Percentiles rank a stretch among this genome's conserved stretches.
These are phyloP conservation scores for Solanum verrucosum DNA, from an alignment of 257 asterid species.

Conservation along the genomic window DNA sequence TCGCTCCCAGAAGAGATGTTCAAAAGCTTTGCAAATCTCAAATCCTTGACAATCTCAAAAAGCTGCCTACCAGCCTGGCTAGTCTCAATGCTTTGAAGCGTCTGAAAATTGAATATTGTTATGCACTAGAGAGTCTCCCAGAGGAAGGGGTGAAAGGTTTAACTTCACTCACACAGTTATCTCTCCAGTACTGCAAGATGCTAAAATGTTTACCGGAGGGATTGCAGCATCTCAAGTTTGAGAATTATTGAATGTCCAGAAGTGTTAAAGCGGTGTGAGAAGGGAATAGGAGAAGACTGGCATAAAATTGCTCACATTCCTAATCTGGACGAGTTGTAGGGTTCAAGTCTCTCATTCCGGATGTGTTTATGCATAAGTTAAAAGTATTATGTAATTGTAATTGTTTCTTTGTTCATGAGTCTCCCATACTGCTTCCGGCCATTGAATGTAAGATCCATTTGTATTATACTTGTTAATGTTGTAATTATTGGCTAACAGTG, in stretches of 20 bases:
- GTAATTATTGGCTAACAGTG: neutral
- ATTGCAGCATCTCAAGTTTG: neutral
- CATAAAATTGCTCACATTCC: neutral
- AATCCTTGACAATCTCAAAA: neutral
- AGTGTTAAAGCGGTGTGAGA: neutral
- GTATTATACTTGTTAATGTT: too few relatives aligned
- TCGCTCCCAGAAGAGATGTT: neutral
- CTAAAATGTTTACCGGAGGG: neutral
- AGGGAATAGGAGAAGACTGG: neutral
- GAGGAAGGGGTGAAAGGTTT: neutral
- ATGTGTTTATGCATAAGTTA: too few relatives aligned
- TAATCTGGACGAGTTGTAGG: neutral
- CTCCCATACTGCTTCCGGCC: too few relatives aligned
- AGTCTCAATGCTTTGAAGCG: neutral
- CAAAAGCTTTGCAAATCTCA: neutral
- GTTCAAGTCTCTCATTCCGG: too few relatives aligned
- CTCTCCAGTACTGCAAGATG: neutral
- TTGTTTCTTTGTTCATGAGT: neutral
- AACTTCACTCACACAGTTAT: neutral
- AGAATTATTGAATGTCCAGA: neutral
- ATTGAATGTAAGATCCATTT: neutral
- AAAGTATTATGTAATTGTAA: too few relatives aligned
- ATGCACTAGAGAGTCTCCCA: neutral
- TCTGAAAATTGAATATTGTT: neutral
- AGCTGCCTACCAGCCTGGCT: neutral